Percentiles rank a stretch among this genome's conserved stretches.
These are phyloP conservation scores for Croton laevigatus DNA, from an alignment of 441 rosid genomes.

Conservation along the genomic window DNA sequence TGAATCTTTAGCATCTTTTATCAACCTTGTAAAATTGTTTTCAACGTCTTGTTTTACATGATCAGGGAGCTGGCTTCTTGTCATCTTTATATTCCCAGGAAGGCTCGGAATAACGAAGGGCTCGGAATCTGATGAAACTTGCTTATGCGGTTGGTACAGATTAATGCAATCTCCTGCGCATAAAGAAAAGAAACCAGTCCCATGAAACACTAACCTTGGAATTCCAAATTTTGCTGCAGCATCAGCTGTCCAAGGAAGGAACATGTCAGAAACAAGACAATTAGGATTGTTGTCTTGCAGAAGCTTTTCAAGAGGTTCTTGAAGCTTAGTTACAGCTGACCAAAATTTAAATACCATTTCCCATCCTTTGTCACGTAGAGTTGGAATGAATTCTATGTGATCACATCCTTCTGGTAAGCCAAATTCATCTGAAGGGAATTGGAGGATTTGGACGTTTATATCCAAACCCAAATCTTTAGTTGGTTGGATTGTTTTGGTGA, in stretches of 20 bases:
- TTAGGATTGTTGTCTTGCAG: constrained; percentile 38
- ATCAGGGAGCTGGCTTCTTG: constrained; percentile 30
- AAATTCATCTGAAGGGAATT: constrained; percentile 41
- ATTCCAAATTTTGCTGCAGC: constrained; percentile 44
- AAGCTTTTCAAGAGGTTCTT: constrained; percentile 42
- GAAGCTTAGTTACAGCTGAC: constrained; percentile 35
- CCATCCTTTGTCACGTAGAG: constrained; percentile 3
- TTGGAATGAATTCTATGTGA: constrained; percentile 28
- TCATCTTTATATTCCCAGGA: constrained; percentile 48
- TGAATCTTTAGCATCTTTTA: constrained; percentile 11
- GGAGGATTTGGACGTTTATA: constrained; percentile 28
- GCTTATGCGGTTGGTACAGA: constrained; percentile 38
- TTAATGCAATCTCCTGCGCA: constrained; percentile 28
- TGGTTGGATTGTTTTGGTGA: constrained; percentile 36
- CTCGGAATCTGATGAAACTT: constrained; percentile 40
- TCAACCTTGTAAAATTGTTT: constrained; percentile 12
- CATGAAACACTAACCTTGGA: constrained; percentile 56
- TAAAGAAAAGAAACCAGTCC: constrained; percentile 38
- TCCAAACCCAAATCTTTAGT: constrained; percentile 22
- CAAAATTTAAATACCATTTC: constrained; percentile 30
- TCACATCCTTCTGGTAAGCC: constrained; percentile 63
- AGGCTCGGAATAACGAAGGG: constrained; percentile 48
- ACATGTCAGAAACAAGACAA: constrained; percentile 53
- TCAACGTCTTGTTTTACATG: constrained; percentile 14
- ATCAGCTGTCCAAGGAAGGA: constrained; percentile 58